Evolutionary conservation across 371 early-diverging fungal genomes (phyloP).

Genomic region (Mortierella sp.): DNA sequence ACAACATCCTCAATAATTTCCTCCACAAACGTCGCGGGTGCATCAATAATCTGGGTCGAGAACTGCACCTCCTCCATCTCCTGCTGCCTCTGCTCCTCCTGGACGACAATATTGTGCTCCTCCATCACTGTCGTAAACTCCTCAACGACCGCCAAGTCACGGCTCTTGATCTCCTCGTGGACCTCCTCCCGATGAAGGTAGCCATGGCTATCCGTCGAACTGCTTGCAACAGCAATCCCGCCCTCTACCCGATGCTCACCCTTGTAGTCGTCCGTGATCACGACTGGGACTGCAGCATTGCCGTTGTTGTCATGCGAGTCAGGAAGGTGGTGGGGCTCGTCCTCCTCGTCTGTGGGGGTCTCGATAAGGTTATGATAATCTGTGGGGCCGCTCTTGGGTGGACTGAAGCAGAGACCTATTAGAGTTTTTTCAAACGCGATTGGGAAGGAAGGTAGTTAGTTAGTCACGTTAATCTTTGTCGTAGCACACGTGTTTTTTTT

Average conservation of each 20-base stretch:
- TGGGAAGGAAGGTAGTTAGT: background rate
- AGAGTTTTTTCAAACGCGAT: background rate
- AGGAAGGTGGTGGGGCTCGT: slow-evolving; percentile 19
- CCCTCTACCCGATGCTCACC: background rate
- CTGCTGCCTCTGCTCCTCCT: background rate
- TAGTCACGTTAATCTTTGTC: background rate
- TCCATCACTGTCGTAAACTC: slow-evolving; percentile 3
- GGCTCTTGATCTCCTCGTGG: background rate
- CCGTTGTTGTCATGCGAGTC: background rate
- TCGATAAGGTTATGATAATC: slow-evolving; percentile 38
- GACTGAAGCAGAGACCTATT: slow-evolving; percentile 40
- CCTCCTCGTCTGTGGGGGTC: slow-evolving; percentile 48
- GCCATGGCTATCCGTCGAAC: slow-evolving; percentile 16
- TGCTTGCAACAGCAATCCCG: slow-evolving; percentile 18
- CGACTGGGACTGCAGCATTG: background rate
- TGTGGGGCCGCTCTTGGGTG: slow-evolving; percentile 20
- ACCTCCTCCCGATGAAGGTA: background rate
- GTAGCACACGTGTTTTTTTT: background rate
- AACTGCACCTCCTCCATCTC: background rate
- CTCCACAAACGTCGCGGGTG: slow-evolving; percentile 16
- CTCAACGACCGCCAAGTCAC: background rate
- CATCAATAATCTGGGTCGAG: background rate
- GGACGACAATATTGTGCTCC: background rate
- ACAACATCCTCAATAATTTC: slow-evolving; percentile 23
- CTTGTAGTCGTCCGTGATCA: slow-evolving; percentile 30